A percentile compares a stretch with the other conserved stretches of the same genome.
Evolutionary conservation across 2,329 filamentous ascomycete species (phyloP).

Genomic region (Massarina eburnea): DNA sequence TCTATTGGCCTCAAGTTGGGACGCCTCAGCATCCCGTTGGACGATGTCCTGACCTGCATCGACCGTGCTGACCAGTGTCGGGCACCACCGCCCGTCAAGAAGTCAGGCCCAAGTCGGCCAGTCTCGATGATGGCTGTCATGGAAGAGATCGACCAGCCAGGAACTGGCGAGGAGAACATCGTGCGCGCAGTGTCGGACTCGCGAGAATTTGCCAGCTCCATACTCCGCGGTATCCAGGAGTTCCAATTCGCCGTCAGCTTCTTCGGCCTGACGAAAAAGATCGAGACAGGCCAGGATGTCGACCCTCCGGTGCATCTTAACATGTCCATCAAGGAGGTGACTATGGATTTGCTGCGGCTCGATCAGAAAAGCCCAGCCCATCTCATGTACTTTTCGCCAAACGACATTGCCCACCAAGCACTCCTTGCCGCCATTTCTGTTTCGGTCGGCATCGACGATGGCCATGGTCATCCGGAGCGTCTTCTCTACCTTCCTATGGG

Average conservation of each 20-base stretch:
- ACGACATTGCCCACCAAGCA: conserved; percentile 93
- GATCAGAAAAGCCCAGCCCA: conserved; percentile 92
- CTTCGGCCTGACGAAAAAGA: conserved; percentile 79
- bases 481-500: conserved; percentile 96
- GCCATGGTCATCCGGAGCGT: conserved; percentile 80
- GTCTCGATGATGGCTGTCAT: conserved; percentile 73
- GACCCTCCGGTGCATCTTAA: conserved; percentile 78
- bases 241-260: conserved; percentile 94
- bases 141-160: conserved; percentile 70
- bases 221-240: conserved; percentile 90
- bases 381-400: conserved; percentile 95
- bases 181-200: conserved; percentile 87
- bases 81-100: conserved; percentile 17
- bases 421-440: conserved; percentile 90
- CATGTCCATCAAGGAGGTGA: conserved; percentile 93
- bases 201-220: conserved; percentile 86
- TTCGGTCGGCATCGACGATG: conserved; percentile 87
- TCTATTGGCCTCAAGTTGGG: conserved; percentile 90
- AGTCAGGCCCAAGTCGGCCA: conserved; percentile 35
- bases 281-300: conserved; percentile 67
- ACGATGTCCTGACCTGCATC: conserved; percentile 72
- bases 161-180: conserved; percentile 67
- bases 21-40: conserved; percentile 84
- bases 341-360: conserved; percentile 86
- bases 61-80: conserved; percentile 56